phyloP scores from a whole-genome alignment of 2,329 filamentous ascomycete genomes.

The Graphiopsis chlorocephala region DNA sequence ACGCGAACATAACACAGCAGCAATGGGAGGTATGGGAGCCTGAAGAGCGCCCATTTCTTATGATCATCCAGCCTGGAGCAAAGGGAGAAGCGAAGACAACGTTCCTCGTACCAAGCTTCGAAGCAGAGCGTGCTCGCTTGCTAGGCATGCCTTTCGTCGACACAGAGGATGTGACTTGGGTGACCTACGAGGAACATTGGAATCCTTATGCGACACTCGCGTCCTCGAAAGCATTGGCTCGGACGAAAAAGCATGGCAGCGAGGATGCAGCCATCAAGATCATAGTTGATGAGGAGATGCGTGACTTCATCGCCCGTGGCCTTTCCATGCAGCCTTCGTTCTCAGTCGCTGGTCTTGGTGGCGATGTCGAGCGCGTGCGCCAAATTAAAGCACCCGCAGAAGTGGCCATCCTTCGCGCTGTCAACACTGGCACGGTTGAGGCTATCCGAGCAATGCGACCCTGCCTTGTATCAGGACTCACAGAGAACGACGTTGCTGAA shows the following conservation, averaged over 20 bases:
- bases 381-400: conserved; percentile 58
- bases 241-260: conserved; percentile 18
- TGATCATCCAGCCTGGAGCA: conserved; percentile 56
- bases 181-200: conserved; percentile 65
- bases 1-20: conserved; percentile 58
- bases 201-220: conserved; percentile 58
- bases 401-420: conserved; percentile 57
- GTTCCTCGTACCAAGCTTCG: conserved; percentile 60
- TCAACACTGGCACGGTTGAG: conserved; percentile 63
- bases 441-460: conserved; percentile 58
- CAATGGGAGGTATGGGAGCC: conserved; percentile 67
- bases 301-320: conserved; percentile 61
- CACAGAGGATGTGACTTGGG: conserved; percentile 47
- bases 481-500: conserved; percentile 56
- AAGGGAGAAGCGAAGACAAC: conserved; percentile 53
- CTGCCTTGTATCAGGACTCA: conserved; percentile 56
- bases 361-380: conserved; percentile 56
- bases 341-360: conserved; percentile 53
- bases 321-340: conserved; percentile 52
- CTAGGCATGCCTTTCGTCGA: conserved; percentile 56
- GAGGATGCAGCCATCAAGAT: conserved; percentile 36
- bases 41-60: conserved; percentile 62
- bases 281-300: conserved; percentile 65
- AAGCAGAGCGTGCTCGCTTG: conserved; percentile 58
- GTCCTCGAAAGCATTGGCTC: conserved; percentile 17